Percentiles rank a stretch among this genome's conserved stretches.
Evolutionary conservation across 345 rosid genomes (phyloP).

Genomic region (Mercurialis annua): DNA sequence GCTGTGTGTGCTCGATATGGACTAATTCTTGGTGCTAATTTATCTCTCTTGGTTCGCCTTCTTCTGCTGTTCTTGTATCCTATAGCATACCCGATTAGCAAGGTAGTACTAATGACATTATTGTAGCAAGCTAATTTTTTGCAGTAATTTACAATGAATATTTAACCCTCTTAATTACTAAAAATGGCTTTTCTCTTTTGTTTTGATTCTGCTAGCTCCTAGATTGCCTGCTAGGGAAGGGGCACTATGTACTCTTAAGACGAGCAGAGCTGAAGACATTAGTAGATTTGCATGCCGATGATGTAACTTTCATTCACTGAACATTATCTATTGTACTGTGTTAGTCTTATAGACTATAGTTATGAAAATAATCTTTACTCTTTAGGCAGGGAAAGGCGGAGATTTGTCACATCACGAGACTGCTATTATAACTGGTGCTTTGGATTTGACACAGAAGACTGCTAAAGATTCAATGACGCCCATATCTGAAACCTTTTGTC

Average conservation of each 20-base stretch:
- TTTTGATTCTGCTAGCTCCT: constrained; percentile 4
- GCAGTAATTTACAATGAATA: not conserved
- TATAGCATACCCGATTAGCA: constrained; percentile 14
- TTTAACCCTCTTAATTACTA: not conserved
- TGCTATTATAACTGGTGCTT: constrained; percentile 68
- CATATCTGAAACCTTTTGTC: constrained; percentile 48
- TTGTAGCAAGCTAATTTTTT: not conserved
- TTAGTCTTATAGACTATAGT: not conserved
- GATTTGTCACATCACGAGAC: constrained; percentile 74
- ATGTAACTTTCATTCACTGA: constrained; percentile 1
- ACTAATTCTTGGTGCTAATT: constrained; percentile 13
- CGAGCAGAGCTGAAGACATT: constrained; percentile 18
- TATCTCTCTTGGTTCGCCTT: constrained; percentile 10
- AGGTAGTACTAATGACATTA: not conserved
- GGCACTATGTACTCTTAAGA: constrained; percentile 14
- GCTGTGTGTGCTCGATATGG: constrained; percentile 12
- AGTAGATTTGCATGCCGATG: constrained; percentile 17
- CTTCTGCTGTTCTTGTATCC: constrained; percentile 12
- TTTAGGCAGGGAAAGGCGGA: constrained; percentile 79
- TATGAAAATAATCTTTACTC: not conserved
- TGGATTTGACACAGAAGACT: constrained; percentile 73
- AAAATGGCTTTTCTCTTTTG: not conserved
- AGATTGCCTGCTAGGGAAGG: constrained; percentile 16
- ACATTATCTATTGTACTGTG: not conserved
- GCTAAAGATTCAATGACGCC: constrained; percentile 81